Percentiles rank a stretch among this genome's conserved stretches.
These are phyloP conservation scores for Crassisporium funariophilum DNA, from an alignment of 768 basidiomycete species.

Conservation along the genomic window DNA sequence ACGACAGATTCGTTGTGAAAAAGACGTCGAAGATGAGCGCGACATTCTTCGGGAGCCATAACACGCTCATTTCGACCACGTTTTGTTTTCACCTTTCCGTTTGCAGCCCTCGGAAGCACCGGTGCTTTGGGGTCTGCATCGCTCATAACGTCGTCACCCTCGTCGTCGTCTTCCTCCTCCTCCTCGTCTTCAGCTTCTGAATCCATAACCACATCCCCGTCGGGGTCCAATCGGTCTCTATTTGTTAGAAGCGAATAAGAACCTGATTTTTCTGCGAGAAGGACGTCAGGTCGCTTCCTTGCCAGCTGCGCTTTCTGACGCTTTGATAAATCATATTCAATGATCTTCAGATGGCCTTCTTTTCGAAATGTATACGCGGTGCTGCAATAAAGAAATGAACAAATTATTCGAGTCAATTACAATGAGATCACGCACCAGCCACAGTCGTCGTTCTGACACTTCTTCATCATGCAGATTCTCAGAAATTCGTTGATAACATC, in stretches of 20 bases:
- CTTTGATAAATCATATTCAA: slow-evolving; percentile 84
- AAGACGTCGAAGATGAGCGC: slow-evolving; percentile 87
- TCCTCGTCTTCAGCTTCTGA: slow-evolving; percentile 54
- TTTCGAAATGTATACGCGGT: slow-evolving; percentile 87
- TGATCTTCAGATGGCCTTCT: slow-evolving; percentile 91
- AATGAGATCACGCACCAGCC: slow-evolving; percentile 62
- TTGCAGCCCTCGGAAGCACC: slow-evolving; percentile 67
- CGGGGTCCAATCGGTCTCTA: slow-evolving; percentile 19
- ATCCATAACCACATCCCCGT: slow-evolving; percentile 50
- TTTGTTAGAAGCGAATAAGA: slow-evolving; percentile 25
- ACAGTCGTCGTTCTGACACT: slow-evolving; percentile 79
- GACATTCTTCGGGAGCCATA: slow-evolving; percentile 88
- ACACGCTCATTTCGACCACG: slow-evolving; percentile 91
- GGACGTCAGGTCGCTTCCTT: slow-evolving; percentile 75
- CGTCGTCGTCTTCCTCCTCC: slow-evolving; percentile 52
- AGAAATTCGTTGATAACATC: slow-evolving; percentile 82
- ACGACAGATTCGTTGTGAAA: slow-evolving; percentile 83
- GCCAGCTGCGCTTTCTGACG: slow-evolving; percentile 73
- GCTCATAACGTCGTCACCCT: slow-evolving; percentile 36
- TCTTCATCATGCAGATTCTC: slow-evolving; percentile 64
- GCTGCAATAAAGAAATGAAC: slow-evolving; percentile 40
- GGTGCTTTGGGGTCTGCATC: slow-evolving; percentile 22
- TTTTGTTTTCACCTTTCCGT: slow-evolving; percentile 72
- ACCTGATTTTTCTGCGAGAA: slow-evolving; percentile 51
- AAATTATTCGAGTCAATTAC: slow-evolving; percentile 7